phyloP scores from a whole-genome alignment of 1,284 basidiomycete species.

The Sporisorium graminicola region DNA sequence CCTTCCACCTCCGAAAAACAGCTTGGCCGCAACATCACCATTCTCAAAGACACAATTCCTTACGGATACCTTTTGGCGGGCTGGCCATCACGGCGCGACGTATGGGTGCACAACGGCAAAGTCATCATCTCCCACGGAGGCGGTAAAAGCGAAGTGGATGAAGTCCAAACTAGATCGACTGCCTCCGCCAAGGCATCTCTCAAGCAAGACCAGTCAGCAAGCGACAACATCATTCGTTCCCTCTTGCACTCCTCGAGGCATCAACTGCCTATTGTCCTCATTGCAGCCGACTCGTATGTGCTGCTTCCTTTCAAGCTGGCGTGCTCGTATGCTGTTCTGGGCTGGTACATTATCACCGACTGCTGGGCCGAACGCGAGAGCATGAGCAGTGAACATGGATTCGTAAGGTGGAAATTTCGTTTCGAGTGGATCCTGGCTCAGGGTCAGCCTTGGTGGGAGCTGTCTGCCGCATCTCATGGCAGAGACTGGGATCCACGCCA shows the following conservation, averaged over 20 bases:
- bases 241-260: slow-evolving; percentile 41
- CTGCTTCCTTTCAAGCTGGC: slow-evolving; percentile 40
- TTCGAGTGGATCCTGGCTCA: slow-evolving; percentile 54
- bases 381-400: background rate
- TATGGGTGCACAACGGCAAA: slow-evolving; percentile 35
- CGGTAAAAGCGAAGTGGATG: slow-evolving; percentile 30
- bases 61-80: slow-evolving; percentile 56
- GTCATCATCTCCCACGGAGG: slow-evolving; percentile 58
- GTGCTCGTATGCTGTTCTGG: slow-evolving; percentile 54
- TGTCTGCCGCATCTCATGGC: background rate
- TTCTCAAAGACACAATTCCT: slow-evolving; percentile 30
- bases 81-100: slow-evolving; percentile 47
- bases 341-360: slow-evolving; percentile 59
- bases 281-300: slow-evolving; percentile 43
- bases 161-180: background rate
- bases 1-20: slow-evolving; percentile 6
- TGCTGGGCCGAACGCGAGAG: slow-evolving; percentile 47
- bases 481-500: slow-evolving; percentile 30
- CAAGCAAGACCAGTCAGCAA: slow-evolving; percentile 42
- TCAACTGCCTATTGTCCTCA: slow-evolving; percentile 41
- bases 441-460: slow-evolving; percentile 50
- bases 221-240: slow-evolving; percentile 36
- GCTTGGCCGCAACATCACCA: background rate
- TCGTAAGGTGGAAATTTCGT: slow-evolving; percentile 56
- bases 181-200: slow-evolving; percentile 20